Evolutionary conservation across 129 eudicot genomes (phyloP).

Genomic region (Flaveria robusta): DNA sequence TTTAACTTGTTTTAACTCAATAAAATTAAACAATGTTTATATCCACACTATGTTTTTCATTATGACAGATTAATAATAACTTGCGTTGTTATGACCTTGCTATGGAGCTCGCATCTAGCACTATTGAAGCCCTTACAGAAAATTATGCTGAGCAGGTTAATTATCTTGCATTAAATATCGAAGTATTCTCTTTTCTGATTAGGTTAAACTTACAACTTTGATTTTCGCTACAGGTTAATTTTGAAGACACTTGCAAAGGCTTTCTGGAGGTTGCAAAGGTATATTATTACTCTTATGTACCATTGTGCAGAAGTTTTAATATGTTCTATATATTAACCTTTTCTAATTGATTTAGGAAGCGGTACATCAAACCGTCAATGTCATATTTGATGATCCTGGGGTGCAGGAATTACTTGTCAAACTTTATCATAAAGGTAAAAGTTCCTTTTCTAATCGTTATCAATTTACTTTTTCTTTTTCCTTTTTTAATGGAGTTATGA

Average conservation of each 20-base stretch:
- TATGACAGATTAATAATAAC: conserved; percentile 80
- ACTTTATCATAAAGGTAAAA: conserved; percentile 84
- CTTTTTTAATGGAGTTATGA: not conserved
- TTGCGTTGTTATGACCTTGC: conserved; percentile 96
- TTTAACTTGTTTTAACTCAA: conserved; percentile 14
- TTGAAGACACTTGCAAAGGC: conserved; percentile 99
- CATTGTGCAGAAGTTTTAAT: not conserved
- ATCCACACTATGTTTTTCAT: conserved; percentile 16
- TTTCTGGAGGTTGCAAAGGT: conserved; percentile 99
- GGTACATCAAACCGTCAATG: conserved; percentile 85
- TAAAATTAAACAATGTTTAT: not conserved
- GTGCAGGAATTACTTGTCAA: conserved; percentile 91
- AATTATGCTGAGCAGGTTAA: conserved; percentile 91
- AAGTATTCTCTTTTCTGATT: not conserved
- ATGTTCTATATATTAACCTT: conserved; percentile 7
- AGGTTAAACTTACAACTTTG: conserved; percentile 10
- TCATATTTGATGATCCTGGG: conserved; percentile 98
- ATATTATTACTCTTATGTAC: conserved; percentile 11
- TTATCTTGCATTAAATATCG: conserved; percentile 1
- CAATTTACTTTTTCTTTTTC: not conserved
- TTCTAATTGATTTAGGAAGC: conserved; percentile 60
- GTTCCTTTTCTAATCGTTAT: not conserved
- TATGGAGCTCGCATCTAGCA: conserved; percentile 93
- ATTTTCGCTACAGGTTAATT: conserved; percentile 67
- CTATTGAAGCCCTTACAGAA: conserved; percentile 85